Percentiles rank a stretch among this genome's conserved stretches.
phyloP scores from a whole-genome alignment of 2,329 filamentous ascomycete genomes.

The Ambrosiella xylebori region DNA sequence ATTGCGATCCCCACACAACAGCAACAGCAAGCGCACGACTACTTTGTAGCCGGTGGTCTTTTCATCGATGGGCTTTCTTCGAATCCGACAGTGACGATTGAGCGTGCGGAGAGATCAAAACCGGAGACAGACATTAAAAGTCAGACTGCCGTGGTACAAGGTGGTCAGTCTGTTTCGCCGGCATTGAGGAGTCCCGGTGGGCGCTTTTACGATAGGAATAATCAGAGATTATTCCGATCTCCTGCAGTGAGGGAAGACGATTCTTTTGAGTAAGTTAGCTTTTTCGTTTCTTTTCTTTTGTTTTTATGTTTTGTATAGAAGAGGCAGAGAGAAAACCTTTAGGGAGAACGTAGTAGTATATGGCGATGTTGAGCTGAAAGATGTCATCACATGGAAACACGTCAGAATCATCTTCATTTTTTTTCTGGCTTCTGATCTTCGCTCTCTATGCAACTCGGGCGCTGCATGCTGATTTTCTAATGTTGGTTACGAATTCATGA shows the following conservation, averaged over 20 bases:
- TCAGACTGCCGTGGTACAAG: not conserved
- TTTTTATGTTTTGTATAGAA: not conserved
- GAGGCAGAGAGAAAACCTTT: too few species aligned
- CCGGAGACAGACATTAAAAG: not conserved
- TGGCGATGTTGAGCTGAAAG: too few species aligned
- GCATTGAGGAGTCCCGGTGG: not conserved
- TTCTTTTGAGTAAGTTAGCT: not conserved
- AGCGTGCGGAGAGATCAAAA: not conserved
- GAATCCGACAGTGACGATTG: not conserved
- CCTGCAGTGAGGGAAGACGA: not conserved
- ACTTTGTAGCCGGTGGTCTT: not conserved
- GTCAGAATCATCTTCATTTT: too few species aligned
- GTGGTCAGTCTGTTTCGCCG: not conserved
- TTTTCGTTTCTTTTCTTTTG: not conserved
- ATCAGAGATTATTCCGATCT: not conserved
- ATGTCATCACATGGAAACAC: too few species aligned
- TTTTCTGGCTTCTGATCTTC: too few species aligned
- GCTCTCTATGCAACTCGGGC: too few species aligned
- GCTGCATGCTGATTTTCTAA: too few species aligned
- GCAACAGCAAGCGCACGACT: not conserved
- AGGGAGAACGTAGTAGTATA: too few species aligned
- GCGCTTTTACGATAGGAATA: not conserved
- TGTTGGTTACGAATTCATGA: too few species aligned
- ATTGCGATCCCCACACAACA: not conserved
- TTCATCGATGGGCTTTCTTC: constrained; percentile 11